A percentile compares a stretch with the other conserved stretches of the same genome.
phyloP scores from a whole-genome alignment of 2,329 filamentous ascomycete species.

The Colletotrichum sp. region DNA sequence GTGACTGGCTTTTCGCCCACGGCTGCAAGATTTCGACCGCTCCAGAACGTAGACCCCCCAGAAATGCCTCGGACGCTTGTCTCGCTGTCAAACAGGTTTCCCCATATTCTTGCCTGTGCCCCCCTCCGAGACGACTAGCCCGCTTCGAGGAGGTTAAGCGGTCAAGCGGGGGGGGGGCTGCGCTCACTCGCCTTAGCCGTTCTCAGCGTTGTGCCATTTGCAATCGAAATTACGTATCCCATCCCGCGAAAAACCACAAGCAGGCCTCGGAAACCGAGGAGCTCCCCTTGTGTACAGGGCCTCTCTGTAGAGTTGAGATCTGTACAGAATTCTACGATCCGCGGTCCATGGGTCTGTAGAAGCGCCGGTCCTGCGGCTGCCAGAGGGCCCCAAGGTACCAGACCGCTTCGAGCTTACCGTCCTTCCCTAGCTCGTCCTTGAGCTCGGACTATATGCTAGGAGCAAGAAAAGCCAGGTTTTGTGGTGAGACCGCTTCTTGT shows the following conservation, averaged over 20 bases:
- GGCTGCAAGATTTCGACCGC: background rate
- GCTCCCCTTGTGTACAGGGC: background rate
- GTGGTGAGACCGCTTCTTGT: background rate
- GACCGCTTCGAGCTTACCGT: background rate
- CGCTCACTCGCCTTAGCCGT: background rate
- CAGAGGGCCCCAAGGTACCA: background rate
- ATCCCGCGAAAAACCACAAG: background rate
- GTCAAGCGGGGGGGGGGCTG: background rate
- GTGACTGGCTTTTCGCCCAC: background rate
- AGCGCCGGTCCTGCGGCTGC: background rate
- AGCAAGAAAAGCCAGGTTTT: background rate
- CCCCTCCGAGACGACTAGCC: background rate
- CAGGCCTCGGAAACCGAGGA: background rate
- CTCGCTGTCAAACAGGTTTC: background rate
- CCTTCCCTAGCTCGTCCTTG: background rate
- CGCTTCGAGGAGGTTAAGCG: background rate
- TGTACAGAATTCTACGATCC: constrained; percentile 2
- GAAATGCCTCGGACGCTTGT: background rate
- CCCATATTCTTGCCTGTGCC: background rate
- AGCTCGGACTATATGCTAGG: background rate
- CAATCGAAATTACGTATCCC: constrained; percentile 1
- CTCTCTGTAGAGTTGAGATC: background rate
- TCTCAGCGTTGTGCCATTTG: constrained; percentile 1
- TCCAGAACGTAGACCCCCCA: background rate
- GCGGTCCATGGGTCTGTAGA: background rate